Evolutionary conservation across 1,284 basidiomycete genomes (phyloP), one percentile per base, ranked within the genome.

Genomic region (Filobasidium uniguttulatum): DNA sequence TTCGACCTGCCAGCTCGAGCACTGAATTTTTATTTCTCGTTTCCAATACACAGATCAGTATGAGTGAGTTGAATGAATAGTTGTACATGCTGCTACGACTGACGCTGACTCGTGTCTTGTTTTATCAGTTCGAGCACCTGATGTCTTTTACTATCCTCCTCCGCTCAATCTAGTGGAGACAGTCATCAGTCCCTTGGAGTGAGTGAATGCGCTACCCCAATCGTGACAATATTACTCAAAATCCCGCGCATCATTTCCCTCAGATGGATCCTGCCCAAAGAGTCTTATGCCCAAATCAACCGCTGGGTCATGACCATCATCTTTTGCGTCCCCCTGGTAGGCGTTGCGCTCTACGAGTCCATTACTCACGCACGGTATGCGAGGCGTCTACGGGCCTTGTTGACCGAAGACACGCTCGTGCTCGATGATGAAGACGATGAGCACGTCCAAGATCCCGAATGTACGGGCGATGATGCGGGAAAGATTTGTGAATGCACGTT

Each of bases 111-210:
- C n/a, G 10, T 33, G 9, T 33, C 31, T 33, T n/a, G 31, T 34
- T 14, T 20, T 20, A 25, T n/a, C 31, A 53, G 52, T 75, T 45
- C 75, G 89, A 45, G 88, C 90, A 0, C 91, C 91, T 1, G 75
- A 77, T 54, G 67, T 71, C 12, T 75, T 64, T 46, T 73, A 75
- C 51, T 75, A 57, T 51, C 58, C 58, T 20, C 63, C 74, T 1
- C 75, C 75, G 0, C 76, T 93, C 74, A 97, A 94, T 64, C 72
- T 96, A 40, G 70, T 93, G 55, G 91, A 96, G 67, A 72, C 75
- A 0, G 67, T 88, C 59, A 70, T 93, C 36, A 85, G 80, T 0
- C 90, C 90, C 12, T 73, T 86, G 43, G 89, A 93, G 85, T 89
- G 61, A 59, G 81, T 73, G 28, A 14, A 41, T n/a, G n/a, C 6